Evolutionary conservation across 2,329 filamentous ascomycete genomes (phyloP), one percentile per base, ranked within the genome.

Genomic region (Phoma sp.): DNA sequence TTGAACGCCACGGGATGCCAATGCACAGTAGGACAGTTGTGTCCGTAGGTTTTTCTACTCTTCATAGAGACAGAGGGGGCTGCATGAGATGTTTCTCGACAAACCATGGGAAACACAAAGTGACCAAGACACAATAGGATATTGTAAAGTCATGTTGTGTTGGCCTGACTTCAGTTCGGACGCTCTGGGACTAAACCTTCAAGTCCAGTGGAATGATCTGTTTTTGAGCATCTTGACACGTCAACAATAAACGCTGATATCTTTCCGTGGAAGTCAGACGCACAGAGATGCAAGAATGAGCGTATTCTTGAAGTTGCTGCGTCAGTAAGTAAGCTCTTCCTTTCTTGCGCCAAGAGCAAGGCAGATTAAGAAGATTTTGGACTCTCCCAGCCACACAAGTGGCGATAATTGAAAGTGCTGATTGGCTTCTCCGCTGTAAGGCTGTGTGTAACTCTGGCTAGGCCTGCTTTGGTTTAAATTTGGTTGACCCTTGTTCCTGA

Each of bases 371-470:
- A 7, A 7, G 32, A 7, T 25, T 31, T 38, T 38, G 39, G 25
- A 21, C n/a, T 27, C 8, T 22, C 9, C 24, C 44, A 50, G 45
- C 52, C 52, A 50, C 45, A 36, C 45, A 13, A 13, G 47, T 55
- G 46, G 52, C 52, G 36, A 45, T 1, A 6, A 31, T 37, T 4
- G 8, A 6, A n/a, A 19, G 8, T 41, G 43, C 40, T 32, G 45
- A 55, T 55, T 50, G 46, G 52, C 37, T 38, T 50, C 36, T 33
- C 15, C n/a, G 9, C 31, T 17, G 46, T 38, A 46, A 32, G 52
- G 52, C 52, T 55, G 47, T 49, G 51, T 49, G 40, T 24, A n/a
- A 43, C 37, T 15, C 21, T n/a, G 27, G 27, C 21, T n/a, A 7
- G 40, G 17, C 24, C 29, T 33, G 29, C 37, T 27, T 32, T 44